Evolutionary conservation across 73 alveolate genomes (phyloP).

Genomic region (Symbiodinium pilosum): DNA sequence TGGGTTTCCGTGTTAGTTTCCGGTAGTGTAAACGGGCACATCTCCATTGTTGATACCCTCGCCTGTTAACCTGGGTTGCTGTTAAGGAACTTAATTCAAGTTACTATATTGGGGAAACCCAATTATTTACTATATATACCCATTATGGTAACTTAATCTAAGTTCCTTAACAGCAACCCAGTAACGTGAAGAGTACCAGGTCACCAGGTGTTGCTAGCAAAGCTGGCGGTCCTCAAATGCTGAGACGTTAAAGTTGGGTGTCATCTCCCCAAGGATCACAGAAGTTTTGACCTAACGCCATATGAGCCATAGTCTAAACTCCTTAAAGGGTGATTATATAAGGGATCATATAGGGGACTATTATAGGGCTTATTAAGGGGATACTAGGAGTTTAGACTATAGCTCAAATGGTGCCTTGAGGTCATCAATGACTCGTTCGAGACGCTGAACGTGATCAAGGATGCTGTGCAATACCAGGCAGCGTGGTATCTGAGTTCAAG

Average conservation of each 20-base stretch:
- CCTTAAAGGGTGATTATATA: too few species aligned
- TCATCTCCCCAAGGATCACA: neutral
- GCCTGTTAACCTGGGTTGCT: too few species aligned
- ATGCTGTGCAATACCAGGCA: constrained; percentile 45
- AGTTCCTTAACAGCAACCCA: too few species aligned
- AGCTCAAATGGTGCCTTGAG: neutral
- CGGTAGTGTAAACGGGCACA: neutral
- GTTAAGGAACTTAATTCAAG: too few species aligned
- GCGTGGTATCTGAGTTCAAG: neutral
- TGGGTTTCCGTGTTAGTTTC: too few species aligned
- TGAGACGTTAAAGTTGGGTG: neutral
- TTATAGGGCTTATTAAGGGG: too few species aligned
- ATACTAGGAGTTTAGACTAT: neutral
- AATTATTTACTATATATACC: too few species aligned
- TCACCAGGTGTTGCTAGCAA: neutral
- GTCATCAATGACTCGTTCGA: constrained; percentile 62
- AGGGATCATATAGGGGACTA: too few species aligned
- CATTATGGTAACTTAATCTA: too few species aligned
- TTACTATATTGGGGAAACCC: too few species aligned
- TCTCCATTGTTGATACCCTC: neutral
- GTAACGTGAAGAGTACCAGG: neutral
- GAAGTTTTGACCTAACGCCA: neutral
- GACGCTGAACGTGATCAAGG: constrained; percentile 55
- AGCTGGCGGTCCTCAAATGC: neutral
- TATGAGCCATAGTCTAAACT: too few species aligned